Conservation (phyloP, 2,329 filamentous ascomycete species). For the Talaromyces verruculosus region DNA sequence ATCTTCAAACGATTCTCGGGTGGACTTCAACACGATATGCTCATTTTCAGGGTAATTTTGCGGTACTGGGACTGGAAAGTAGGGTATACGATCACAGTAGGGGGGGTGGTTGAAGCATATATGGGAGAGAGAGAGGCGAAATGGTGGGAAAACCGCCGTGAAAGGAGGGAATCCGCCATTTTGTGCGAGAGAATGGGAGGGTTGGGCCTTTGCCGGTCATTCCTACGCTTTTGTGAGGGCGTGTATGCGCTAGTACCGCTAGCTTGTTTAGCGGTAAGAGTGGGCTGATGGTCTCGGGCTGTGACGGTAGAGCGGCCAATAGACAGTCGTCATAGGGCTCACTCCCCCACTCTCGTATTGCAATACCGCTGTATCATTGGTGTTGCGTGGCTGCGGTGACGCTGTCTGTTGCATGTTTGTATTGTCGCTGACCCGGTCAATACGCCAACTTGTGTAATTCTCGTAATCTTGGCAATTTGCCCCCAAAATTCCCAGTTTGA, state of each 20-base stretch:
- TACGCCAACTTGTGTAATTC: slow-evolving; percentile 1
- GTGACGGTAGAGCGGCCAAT: not conserved
- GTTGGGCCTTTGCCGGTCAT: slow-evolving; percentile 7
- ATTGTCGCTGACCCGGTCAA: not conserved
- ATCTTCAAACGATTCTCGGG: slow-evolving; percentile 25
- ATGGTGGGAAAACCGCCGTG: not conserved
- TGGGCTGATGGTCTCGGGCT: slow-evolving; percentile 8
- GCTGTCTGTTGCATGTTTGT: slow-evolving; percentile 6
- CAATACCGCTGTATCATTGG: slow-evolving; percentile 1
- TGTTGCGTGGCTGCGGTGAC: slow-evolving; percentile 2
- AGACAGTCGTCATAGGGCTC: not conserved
- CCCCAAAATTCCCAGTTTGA: slow-evolving; percentile 2
- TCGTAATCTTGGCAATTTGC: slow-evolving; percentile 1
- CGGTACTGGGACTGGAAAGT: not conserved
- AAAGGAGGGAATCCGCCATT: slow-evolving; percentile 1
- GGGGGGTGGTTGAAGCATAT: not conserved
- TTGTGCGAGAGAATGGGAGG: not conserved
- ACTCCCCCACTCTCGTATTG: not conserved
- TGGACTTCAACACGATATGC: not conserved
- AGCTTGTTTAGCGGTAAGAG: not conserved
- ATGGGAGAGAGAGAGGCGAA: not conserved
- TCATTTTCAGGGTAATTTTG: slow-evolving; percentile 7
- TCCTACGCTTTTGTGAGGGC: slow-evolving; percentile 3
- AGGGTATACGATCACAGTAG: not conserved
- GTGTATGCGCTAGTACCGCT: slow-evolving; percentile 1